A percentile compares a stretch with the other conserved stretches of the same genome.
Evolutionary conservation across 306 rosid genomes (phyloP).

Genomic region (Myrica gale): DNA sequence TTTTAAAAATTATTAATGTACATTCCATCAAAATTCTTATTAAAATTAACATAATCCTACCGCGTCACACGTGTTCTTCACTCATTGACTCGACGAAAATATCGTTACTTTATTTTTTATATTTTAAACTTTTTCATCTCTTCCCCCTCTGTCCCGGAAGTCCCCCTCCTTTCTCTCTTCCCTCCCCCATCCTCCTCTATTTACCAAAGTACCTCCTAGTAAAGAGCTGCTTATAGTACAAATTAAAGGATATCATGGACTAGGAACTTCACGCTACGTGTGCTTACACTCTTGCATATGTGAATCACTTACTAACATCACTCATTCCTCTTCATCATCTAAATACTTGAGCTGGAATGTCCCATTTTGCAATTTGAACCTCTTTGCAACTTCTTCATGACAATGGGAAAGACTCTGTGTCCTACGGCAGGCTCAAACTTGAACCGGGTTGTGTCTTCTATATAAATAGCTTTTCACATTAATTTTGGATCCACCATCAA

Average conservation of each 20-base stretch:
- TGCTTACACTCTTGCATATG: conserved; percentile 69
- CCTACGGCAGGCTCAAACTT: conserved; percentile 49
- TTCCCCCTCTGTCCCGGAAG: no score
- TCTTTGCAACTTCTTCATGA: conserved; percentile 63
- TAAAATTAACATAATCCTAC: no score
- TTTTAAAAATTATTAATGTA: no score
- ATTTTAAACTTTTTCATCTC: no score
- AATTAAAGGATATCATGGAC: conserved; percentile 52
- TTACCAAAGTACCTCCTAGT: no score
- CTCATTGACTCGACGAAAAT: no score
- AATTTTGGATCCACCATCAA: conserved; percentile 46
- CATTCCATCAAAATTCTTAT: no score
- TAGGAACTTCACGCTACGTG: conserved; percentile 50
- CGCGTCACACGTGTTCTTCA: no score
- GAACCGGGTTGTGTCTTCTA: conserved; percentile 69
- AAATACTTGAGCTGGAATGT: conserved; percentile 67
- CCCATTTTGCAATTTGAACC: conserved; percentile 66
- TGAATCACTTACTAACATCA: conserved; percentile 61
- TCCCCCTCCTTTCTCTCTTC: no score
- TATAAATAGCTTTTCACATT: conserved; percentile 71
- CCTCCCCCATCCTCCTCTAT: no score
- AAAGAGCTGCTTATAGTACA: conserved; percentile 45
- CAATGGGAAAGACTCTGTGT: conserved; percentile 48
- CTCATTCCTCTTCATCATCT: conserved; percentile 90
- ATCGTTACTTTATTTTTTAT: no score